Evolutionary conservation across 2,329 filamentous ascomycete species (phyloP).

Genomic region (Penicillium brevicompactum): DNA sequence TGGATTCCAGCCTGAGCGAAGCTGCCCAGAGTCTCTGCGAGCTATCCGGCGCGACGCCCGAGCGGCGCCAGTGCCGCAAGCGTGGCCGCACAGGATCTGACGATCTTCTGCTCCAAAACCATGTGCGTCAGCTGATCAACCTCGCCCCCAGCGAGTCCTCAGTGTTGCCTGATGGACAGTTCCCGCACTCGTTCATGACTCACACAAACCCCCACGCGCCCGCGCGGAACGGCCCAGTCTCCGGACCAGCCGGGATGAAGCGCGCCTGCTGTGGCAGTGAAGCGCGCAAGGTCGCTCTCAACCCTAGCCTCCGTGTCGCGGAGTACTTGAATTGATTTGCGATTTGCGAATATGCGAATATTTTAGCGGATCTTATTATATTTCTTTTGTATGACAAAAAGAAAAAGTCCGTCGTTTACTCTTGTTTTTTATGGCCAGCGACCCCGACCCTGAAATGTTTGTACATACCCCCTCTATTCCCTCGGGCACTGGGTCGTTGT

Average conservation of each 20-base stretch:
- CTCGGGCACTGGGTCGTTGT: slow-evolving; percentile 24
- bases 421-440: slow-evolving; percentile 26
- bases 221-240: slow-evolving; percentile 28
- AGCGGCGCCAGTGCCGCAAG: slow-evolving; percentile 37
- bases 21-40: slow-evolving; percentile 46
- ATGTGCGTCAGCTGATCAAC: slow-evolving; percentile 42
- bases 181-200: slow-evolving; percentile 37
- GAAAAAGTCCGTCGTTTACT: slow-evolving; percentile 33
- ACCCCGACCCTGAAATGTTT: slow-evolving; percentile 24
- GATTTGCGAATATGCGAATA: background rate
- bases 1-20: slow-evolving; percentile 38
- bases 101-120: slow-evolving; percentile 39
- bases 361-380: slow-evolving; percentile 10
- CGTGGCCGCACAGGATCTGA: slow-evolving; percentile 44
- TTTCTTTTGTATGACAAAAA: slow-evolving; percentile 30
- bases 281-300: slow-evolving; percentile 38
- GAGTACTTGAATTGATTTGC: slow-evolving; percentile 29
- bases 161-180: slow-evolving; percentile 34
- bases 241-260: slow-evolving; percentile 42
- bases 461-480: slow-evolving; percentile 23
- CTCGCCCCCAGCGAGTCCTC: slow-evolving; percentile 26
- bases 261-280: slow-evolving; percentile 45
- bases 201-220: slow-evolving; percentile 17
- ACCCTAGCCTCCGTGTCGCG: slow-evolving; percentile 33
- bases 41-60: slow-evolving; percentile 37